phyloP scores from a whole-genome alignment of 768 basidiomycete species.

The Lactarius akahatsu region DNA sequence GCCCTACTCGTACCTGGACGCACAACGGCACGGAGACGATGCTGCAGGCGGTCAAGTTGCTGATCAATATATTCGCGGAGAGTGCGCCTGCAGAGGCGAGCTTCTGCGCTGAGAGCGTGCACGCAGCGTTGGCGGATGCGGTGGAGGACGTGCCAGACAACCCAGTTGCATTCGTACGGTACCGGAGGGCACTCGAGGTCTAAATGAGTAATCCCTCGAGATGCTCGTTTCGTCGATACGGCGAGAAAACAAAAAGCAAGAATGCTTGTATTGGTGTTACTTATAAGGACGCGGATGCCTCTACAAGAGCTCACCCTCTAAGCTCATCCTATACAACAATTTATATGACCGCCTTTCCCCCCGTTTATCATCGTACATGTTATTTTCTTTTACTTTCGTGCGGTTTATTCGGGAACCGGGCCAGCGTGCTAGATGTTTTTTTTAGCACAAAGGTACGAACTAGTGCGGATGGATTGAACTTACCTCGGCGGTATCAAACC shows the following conservation, averaged over 20 bases:
- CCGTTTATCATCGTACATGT: background rate
- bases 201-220: slow-evolving; percentile 28
- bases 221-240: background rate
- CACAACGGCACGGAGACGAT: slow-evolving; percentile 59
- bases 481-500: slow-evolving; percentile 41
- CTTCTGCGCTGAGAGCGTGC: slow-evolving; percentile 62
- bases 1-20: slow-evolving; percentile 47
- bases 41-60: slow-evolving; percentile 74
- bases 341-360: background rate
- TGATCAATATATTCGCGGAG: slow-evolving; percentile 96
- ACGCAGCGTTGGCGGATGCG: slow-evolving; percentile 55
- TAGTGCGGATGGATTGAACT: slow-evolving; percentile 9
- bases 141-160: slow-evolving; percentile 71
- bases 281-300: background rate
- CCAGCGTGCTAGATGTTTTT: slow-evolving; percentile 5
- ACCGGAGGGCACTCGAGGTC: slow-evolving; percentile 56
- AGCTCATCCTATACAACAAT: background rate
- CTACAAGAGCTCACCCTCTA: background rate
- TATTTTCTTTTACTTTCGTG: background rate
- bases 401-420: slow-evolving; percentile 14
- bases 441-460: background rate
- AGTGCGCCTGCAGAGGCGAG: slow-evolving; percentile 77
- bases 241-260: background rate
- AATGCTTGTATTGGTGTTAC: background rate
- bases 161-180: slow-evolving; percentile 70